Conservation (phyloP, 2,329 filamentous ascomycete genomes). For the Aschersonia sp. region DNA sequence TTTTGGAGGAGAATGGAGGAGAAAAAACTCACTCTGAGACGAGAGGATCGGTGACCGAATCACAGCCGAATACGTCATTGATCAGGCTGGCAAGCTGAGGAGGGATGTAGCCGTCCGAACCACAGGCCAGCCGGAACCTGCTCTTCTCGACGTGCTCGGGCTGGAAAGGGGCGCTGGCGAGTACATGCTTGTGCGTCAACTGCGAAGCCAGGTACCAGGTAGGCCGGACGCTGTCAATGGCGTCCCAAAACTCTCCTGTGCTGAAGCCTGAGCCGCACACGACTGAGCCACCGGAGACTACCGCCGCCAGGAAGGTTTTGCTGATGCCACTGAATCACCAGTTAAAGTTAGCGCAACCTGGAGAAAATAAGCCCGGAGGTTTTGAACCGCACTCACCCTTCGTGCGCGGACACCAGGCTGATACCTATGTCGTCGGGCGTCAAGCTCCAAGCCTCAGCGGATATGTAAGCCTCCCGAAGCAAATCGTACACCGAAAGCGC, state of each 20-base stretch:
- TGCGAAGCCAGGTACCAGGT: slow-evolving; percentile 1
- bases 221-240: neutral
- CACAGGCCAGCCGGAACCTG: neutral
- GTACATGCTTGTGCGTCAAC: neutral
- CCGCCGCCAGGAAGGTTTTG: neutral
- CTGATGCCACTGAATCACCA: neutral
- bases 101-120: neutral
- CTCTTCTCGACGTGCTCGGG: neutral
- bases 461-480: slow-evolving; percentile 1
- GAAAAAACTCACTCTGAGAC: neutral
- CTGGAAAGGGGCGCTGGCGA: neutral
- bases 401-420: slow-evolving; percentile 2
- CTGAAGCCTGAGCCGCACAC: neutral
- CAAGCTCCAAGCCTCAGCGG: slow-evolving; percentile 1
- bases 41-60: neutral
- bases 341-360: neutral
- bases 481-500: slow-evolving; percentile 1
- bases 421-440: slow-evolving; percentile 1
- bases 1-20: neutral
- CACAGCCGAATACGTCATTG: slow-evolving; percentile 2
- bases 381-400: slow-evolving; percentile 1
- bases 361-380: no score
- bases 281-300: neutral
- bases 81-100: slow-evolving; percentile 1
- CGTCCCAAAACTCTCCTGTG: neutral